Conservation (phyloP, 1,284 basidiomycete species). For the Ceratobasidium sp. region DNA sequence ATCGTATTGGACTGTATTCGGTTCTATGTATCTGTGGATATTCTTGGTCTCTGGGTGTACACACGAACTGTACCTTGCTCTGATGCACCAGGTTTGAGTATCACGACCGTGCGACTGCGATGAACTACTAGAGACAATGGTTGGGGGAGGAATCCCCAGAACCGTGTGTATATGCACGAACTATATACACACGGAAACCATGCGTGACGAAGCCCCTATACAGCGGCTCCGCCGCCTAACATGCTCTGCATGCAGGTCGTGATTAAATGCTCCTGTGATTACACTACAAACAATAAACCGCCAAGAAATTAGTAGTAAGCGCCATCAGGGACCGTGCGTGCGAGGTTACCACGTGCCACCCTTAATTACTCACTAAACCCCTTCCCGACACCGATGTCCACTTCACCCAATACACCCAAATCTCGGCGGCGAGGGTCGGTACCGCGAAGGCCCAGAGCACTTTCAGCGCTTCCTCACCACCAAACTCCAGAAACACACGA, state of each 20-base stretch:
- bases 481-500: slow-evolving; percentile 65
- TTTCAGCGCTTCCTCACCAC: slow-evolving; percentile 38
- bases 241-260: too few species aligned
- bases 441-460: slow-evolving; percentile 36
- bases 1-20: background rate
- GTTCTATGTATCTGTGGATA: background rate
- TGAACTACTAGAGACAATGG: too few species aligned
- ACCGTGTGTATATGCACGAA: too few species aligned
- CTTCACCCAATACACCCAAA: slow-evolving; percentile 11
- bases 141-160: too few species aligned
- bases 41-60: background rate
- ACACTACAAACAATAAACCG: too few species aligned
- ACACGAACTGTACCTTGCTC: background rate
- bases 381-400: slow-evolving; percentile 33
- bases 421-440: slow-evolving; percentile 14
- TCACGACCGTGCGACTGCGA: too few species aligned
- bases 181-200: too few species aligned
- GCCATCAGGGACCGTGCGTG: slow-evolving; percentile 15
- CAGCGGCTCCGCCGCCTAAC: too few species aligned
- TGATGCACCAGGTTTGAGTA: too few species aligned
- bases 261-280: too few species aligned
- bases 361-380: background rate
- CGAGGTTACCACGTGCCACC: background rate
- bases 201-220: too few species aligned
- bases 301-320: background rate